Base-by-base conservation (phyloP, 768 basidiomycete genomes). In the Agaricus bisporus region DNA sequence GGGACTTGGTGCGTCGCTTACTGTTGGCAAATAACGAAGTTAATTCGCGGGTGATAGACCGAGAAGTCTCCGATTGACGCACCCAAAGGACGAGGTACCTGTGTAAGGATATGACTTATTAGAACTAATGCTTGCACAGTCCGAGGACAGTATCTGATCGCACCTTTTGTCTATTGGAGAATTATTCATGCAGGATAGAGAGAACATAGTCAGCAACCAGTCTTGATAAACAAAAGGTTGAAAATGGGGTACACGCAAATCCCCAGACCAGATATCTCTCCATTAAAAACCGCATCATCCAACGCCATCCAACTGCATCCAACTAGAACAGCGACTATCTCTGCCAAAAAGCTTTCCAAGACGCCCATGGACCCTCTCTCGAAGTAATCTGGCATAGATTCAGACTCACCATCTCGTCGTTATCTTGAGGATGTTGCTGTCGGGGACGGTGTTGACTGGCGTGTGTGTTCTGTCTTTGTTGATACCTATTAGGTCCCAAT, bases 51-150 rank as follows among this genome's bases (percentile, higher is more conserved):
- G 35, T 28, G 18, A 29, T 15, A 22, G 46, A 25, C 3, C 7
- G n/a, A 12, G n/a, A 8, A 22, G 26, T 26, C 8, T 20, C 9
- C 49, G 42, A 15, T 28, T 12, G 44, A 86, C 89, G 69, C 67
- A 92, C 89, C 88, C 90, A 70, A 95, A 95, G 69, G 93, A 94
- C 71, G 93, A 93, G 68, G 93, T 95, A 85, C 93, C 92, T 91
- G 70, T 60, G 29, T 17, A 37, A 56, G 41, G 18, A 17, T 15
- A 29, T 6, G 32, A 37, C n/a, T 37, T 11, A 17, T 55, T 46
- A 57, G 54, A 35, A 32, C 50, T 52, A 6, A 42, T 39, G 38
- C 38, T 18, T 6, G 18, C 45, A 29, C n/a, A 48, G 38, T 12
- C 35, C 25, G 41, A 29, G 10, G 52, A 25, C 14, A 44, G 47